phyloP scores from a whole-genome alignment of 768 basidiomycete species.

The Russula olivacea region DNA sequence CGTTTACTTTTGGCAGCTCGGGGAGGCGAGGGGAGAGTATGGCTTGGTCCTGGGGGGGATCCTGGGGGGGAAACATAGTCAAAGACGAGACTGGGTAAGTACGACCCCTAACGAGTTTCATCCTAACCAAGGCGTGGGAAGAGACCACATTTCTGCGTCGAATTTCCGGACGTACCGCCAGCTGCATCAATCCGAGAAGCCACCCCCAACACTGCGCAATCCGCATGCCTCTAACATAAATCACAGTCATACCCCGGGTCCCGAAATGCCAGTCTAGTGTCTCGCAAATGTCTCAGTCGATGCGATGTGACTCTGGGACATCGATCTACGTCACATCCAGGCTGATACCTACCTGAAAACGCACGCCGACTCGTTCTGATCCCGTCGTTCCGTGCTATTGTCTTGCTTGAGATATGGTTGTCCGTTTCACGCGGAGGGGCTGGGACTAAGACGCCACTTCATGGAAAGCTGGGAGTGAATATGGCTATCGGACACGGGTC shows the following conservation, averaged over 20 bases:
- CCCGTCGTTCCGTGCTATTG: neutral
- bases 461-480: neutral
- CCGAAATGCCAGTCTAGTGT: neutral
- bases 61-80: neutral
- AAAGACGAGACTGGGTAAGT: neutral
- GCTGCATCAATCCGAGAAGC: neutral
- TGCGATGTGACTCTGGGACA: neutral
- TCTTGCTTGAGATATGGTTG: too few species aligned
- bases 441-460: neutral
- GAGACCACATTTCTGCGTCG: neutral
- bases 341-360: neutral
- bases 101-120: neutral
- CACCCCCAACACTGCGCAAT: neutral
- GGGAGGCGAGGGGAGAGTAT: neutral
- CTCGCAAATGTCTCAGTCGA: neutral
- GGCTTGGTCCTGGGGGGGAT: too few species aligned
- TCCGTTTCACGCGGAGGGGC: neutral
- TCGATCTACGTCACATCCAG: neutral
- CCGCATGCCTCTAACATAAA: neutral
- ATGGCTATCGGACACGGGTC: neutral
- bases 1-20: neutral
- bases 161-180: neutral
- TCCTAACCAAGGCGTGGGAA: neutral
- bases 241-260: neutral
- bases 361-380: neutral